Base-by-base conservation (phyloP, 805 yeast species). In the Metschnikowia henanensis region DNA sequence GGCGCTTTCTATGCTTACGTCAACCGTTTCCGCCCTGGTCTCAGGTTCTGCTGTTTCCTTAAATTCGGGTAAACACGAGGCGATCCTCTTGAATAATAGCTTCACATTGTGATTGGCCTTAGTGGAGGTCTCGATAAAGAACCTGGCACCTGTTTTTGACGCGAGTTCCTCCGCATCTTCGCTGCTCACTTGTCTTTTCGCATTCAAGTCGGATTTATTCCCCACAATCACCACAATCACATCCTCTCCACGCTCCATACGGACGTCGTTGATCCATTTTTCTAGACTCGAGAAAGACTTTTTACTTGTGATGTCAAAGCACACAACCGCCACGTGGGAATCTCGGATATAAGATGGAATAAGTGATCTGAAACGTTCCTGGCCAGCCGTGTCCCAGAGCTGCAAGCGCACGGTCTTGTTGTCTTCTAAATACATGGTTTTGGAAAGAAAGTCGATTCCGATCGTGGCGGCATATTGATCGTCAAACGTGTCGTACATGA, bases 301-400 rank as follows among this genome's bases (percentile, higher is more conserved):
- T 61, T 79, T 84, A 59, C 82, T 85, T 6, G 97, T 89, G 46
- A 92, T 85, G 62, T 94, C 99, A 68, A 92, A 92, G 18, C 95
- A 96, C 21, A 94, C 84, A 36, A 94, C 95, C 0, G 99, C 98
- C 15, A 94, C 98, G 57, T 91, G 90, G 13, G 95, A 86, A 65
- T 94, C 99, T 55, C 99, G 77, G 47, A 94, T 94, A 61, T 94
- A 94, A 9, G 96, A 85, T 3, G 99, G 99, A 45, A 94, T 92
- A 62, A 94, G 77, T 15, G 96, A 86, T 59, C 98, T 76, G 72
- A 94, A 94, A 56, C 99, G 72, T 65, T 94, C 99, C 67, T 92
- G 99, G 29, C 99, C 99, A 6, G 98, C 98, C 33, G 99, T 92
- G 62, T 92, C 99, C 99, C 99, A 94, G 46, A 94, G 71, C 68